Percentiles rank a stretch among this genome's conserved stretches.
Conservation (phyloP, 2,329 filamentous ascomycete genomes). For the Fusarium buharicum region DNA sequence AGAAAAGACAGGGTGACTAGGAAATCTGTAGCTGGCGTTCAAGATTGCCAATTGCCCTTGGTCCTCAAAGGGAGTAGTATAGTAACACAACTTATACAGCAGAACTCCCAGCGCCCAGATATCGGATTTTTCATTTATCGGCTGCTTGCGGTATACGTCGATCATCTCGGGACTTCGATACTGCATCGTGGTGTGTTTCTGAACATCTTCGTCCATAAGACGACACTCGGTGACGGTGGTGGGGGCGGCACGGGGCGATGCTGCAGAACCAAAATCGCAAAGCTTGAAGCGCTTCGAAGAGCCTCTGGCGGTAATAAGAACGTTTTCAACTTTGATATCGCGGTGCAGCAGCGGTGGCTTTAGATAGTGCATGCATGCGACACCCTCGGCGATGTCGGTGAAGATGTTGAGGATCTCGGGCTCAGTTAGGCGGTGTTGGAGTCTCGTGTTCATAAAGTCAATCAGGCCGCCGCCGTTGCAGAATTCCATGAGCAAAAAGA, state of each 20-base stretch:
- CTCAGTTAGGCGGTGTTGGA: slow-evolving; percentile 96
- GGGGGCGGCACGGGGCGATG: slow-evolving; percentile 83
- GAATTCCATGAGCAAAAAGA: slow-evolving; percentile 98
- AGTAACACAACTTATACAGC: slow-evolving; percentile 98
- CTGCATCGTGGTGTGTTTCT: slow-evolving; percentile 95
- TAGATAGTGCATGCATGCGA: slow-evolving; percentile 99
- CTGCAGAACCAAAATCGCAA: slow-evolving; percentile 96
- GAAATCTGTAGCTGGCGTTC: slow-evolving; percentile 94
- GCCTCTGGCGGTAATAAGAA: slow-evolving; percentile 80
- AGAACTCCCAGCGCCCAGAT: slow-evolving; percentile 97
- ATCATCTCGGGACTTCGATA: slow-evolving; percentile 99
- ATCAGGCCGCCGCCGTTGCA: slow-evolving; percentile 95
- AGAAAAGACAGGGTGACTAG: slow-evolving; percentile 87
- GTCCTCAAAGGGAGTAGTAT: slow-evolving; percentile 98
- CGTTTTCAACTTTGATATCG: slow-evolving; percentile 97
- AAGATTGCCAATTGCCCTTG: slow-evolving; percentile 97
- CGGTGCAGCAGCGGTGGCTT: slow-evolving; percentile 92
- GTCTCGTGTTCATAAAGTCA: slow-evolving; percentile 98
- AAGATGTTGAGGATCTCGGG: slow-evolving; percentile 98
- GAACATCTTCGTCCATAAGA: slow-evolving; percentile 94
- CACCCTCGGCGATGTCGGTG: slow-evolving; percentile 92
- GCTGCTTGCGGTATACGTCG: slow-evolving; percentile 94
- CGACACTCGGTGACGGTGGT: slow-evolving; percentile 89
- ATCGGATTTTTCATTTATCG: slow-evolving; percentile 98
- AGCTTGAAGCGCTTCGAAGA: slow-evolving; percentile 87